These are phyloP conservation scores for Juncus inflexus DNA, from an alignment of 176 grass and related monocot species.

Conservation along the genomic window DNA sequence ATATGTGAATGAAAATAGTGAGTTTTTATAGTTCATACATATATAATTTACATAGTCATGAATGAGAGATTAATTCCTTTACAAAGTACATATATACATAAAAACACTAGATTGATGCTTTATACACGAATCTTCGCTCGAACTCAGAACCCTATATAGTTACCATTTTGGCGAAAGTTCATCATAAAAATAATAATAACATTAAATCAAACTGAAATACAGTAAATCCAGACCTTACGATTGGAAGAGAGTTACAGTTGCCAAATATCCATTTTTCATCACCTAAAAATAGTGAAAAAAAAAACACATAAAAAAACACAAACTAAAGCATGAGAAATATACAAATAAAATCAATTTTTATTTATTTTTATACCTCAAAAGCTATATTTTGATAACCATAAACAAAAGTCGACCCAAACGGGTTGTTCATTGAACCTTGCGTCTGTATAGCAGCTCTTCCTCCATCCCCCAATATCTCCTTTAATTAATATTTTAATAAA, in stretches of 20 bases:
- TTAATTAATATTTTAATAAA: not conserved
- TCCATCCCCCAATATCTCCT: slow-evolving; percentile 89
- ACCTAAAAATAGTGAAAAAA: slow-evolving; percentile 47
- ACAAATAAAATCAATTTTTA: not conserved
- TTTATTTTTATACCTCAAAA: slow-evolving; percentile 53
- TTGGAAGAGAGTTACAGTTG: slow-evolving; percentile 83
- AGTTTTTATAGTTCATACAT: not conserved
- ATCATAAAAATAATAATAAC: slow-evolving; percentile 23
- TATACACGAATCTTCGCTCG: slow-evolving; percentile 3
- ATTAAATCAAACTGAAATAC: not conserved
- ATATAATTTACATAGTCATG: slow-evolving; percentile 14
- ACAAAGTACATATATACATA: slow-evolving; percentile 29
- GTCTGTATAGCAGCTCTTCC: slow-evolving; percentile 94
- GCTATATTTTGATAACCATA: slow-evolving; percentile 95
- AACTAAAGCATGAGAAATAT: no score
- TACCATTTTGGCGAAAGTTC: not conserved
- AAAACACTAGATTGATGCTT: not conserved
- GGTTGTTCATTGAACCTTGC: slow-evolving; percentile 91
- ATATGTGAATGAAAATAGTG: not conserved
- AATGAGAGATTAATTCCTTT: slow-evolving; percentile 20
- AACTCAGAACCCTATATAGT: slow-evolving; percentile 7
- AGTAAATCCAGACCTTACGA: slow-evolving; percentile 33
- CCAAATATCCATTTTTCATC: slow-evolving; percentile 96
- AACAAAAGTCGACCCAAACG: slow-evolving; percentile 95
- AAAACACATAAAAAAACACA: no score